phyloP scores from a whole-genome alignment of 768 basidiomycete genomes.

The Suillus spraguei region DNA sequence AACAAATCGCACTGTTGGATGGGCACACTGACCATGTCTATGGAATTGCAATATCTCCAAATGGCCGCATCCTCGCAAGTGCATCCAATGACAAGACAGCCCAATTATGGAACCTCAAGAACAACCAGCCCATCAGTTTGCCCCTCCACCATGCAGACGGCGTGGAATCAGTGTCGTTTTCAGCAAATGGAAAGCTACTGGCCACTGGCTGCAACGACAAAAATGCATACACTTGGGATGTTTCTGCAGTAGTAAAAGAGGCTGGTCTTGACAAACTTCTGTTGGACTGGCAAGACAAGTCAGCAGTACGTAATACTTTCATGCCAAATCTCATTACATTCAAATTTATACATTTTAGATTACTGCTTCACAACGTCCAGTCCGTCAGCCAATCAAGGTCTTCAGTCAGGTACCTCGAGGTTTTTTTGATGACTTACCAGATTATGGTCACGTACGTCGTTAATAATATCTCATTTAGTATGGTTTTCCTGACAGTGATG shows the following conservation, averaged over 20 bases:
- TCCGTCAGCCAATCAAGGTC: not conserved
- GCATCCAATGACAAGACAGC: no score
- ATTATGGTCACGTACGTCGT: no score
- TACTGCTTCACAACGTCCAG: no score
- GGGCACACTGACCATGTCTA: no score
- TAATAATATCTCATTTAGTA: no score
- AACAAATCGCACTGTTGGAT: no score
- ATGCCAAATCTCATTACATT: not conserved
- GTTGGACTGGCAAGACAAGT: not conserved
- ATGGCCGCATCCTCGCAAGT: no score
- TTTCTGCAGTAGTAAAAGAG: not conserved
- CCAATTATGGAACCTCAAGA: no score
- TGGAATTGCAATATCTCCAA: no score
- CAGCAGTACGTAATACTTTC: not conserved
- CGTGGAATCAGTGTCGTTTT: not conserved
- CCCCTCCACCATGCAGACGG: rapidly evolving
- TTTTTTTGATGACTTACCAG: no score
- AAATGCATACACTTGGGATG: not conserved
- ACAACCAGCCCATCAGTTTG: no score
- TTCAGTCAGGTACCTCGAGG: not conserved
- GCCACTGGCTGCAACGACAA: not conserved
- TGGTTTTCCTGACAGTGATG: no score
- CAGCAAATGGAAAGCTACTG: not conserved
- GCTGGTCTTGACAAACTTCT: not conserved
- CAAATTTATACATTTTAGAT: not conserved